These are phyloP conservation scores for Panus rudis DNA, from an alignment of 768 basidiomycete species.

Conservation along the genomic window DNA sequence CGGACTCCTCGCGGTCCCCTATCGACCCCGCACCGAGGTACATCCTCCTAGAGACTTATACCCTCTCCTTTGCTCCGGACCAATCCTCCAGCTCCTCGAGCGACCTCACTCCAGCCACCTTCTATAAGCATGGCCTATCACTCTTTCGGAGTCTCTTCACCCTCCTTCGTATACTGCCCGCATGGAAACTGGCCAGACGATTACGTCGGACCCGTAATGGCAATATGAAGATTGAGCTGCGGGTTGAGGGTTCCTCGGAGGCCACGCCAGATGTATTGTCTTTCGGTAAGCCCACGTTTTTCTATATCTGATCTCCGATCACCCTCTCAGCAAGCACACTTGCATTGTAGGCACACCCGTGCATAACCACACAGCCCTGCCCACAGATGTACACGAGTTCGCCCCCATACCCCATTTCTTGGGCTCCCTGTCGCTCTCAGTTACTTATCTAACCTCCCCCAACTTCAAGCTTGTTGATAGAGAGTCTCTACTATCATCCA, in stretches of 20 bases:
- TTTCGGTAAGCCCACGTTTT: slow-evolving; percentile 31
- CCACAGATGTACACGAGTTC: slow-evolving; percentile 53
- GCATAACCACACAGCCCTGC: slow-evolving; percentile 31
- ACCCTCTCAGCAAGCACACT: neutral
- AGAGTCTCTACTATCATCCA: slow-evolving; percentile 68
- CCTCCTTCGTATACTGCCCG: slow-evolving; percentile 64
- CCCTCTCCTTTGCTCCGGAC: slow-evolving; percentile 37
- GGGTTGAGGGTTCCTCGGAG: slow-evolving; percentile 31
- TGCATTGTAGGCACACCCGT: slow-evolving; percentile 31
- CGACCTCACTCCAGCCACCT: slow-evolving; percentile 62
- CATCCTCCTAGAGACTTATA: slow-evolving; percentile 71
- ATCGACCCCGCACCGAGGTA: slow-evolving; percentile 63
- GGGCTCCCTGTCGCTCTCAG: slow-evolving; percentile 55
- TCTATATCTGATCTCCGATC: too few species aligned
- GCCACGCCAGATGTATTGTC: slow-evolving; percentile 23
- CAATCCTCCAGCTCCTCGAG: slow-evolving; percentile 13
- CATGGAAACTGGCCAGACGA: slow-evolving; percentile 67
- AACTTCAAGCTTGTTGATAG: slow-evolving; percentile 70
- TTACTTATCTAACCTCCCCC: slow-evolving; percentile 60
- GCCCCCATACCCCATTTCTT: slow-evolving; percentile 60
- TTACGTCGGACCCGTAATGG: slow-evolving; percentile 40
- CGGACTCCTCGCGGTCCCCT: slow-evolving; percentile 51
- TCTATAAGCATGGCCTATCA: slow-evolving; percentile 82
- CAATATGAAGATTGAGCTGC: slow-evolving; percentile 42
- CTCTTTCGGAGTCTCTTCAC: slow-evolving; percentile 75